These are phyloP conservation scores for Trametes sp. DNA, from an alignment of 1,284 basidiomycete genomes.

Conservation along the genomic window DNA sequence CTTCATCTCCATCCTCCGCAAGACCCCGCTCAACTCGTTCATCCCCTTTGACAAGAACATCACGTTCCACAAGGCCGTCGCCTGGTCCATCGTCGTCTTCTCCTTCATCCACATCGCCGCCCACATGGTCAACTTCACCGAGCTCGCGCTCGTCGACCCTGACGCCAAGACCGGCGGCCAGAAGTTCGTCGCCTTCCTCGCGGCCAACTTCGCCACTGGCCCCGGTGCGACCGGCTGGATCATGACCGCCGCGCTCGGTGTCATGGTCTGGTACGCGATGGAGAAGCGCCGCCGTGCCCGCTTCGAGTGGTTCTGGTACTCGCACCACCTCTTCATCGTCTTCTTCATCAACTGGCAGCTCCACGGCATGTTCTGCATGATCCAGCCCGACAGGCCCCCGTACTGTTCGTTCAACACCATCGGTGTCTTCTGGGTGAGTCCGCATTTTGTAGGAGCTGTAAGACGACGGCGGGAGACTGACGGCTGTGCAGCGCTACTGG, in stretches of 20 bases:
- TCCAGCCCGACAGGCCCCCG: slow-evolving; percentile 86
- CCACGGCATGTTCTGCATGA: slow-evolving; percentile 96
- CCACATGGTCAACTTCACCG: slow-evolving; percentile 84
- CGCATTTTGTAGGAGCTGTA: too few species aligned
- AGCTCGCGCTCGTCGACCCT: slow-evolving; percentile 67
- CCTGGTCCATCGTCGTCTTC: slow-evolving; percentile 85
- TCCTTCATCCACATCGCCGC: slow-evolving; percentile 75
- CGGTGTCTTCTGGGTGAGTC: slow-evolving; percentile 88
- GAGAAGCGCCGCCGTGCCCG: slow-evolving; percentile 78
- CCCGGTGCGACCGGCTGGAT: slow-evolving; percentile 93
- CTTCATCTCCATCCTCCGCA: slow-evolving; percentile 85
- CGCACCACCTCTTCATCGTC: slow-evolving; percentile 86
- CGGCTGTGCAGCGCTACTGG: slow-evolving; percentile 79
- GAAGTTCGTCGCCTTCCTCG: slow-evolving; percentile 71
- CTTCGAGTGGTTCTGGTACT: slow-evolving; percentile 91
- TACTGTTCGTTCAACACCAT: slow-evolving; percentile 86
- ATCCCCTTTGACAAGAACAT: slow-evolving; percentile 93
- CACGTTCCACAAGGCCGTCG: slow-evolving; percentile 87
- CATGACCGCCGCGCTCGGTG: slow-evolving; percentile 75
- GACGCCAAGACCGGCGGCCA: slow-evolving; percentile 59
- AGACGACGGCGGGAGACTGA: background rate
- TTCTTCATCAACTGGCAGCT: slow-evolving; percentile 94
- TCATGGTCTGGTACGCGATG: slow-evolving; percentile 85
- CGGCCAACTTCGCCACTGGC: slow-evolving; percentile 84
- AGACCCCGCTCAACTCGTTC: slow-evolving; percentile 81